Evolutionary conservation across 140 eudicot genomes (phyloP).

Genomic region (Erigeron philadelphicus): DNA sequence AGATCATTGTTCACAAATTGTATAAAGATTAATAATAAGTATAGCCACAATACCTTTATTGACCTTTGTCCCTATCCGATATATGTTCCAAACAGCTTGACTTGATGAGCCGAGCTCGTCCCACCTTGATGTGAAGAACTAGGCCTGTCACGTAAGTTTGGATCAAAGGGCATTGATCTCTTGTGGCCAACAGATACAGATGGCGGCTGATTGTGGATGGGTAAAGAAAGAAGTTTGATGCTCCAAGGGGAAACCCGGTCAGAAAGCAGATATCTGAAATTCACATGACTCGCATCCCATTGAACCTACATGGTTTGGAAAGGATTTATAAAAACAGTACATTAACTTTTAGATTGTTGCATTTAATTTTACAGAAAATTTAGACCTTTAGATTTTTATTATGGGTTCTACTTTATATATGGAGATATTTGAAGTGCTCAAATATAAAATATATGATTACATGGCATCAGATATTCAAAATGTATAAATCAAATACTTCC

Average conservation of each 20-base stretch:
- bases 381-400: background rate
- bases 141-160: background rate
- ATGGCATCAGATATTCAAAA: too few species aligned
- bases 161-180: constrained; percentile 11
- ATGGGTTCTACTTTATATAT: background rate
- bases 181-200: constrained; percentile 9
- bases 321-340: background rate
- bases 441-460: too few species aligned
- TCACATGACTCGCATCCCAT: constrained; percentile 24
- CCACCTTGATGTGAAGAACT: constrained; percentile 2
- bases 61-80: too few species aligned
- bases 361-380: background rate
- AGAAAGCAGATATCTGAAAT: constrained; percentile 11
- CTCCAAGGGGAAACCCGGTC: constrained; percentile 42
- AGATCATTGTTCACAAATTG: too few species aligned
- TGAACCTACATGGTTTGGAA: constrained; percentile 23
- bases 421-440: too few species aligned
- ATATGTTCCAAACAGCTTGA: too few species aligned
- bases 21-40: too few species aligned
- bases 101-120: background rate
- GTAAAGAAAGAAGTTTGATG: constrained; percentile 18
- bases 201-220: background rate
- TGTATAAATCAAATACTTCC: too few species aligned
- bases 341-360: background rate
- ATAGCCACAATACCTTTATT: too few species aligned